A percentile compares a stretch with the other conserved stretches of the same genome.
These are phyloP conservation scores for Suillus brevipes DNA, from an alignment of 768 basidiomycete genomes.

Conservation along the genomic window DNA sequence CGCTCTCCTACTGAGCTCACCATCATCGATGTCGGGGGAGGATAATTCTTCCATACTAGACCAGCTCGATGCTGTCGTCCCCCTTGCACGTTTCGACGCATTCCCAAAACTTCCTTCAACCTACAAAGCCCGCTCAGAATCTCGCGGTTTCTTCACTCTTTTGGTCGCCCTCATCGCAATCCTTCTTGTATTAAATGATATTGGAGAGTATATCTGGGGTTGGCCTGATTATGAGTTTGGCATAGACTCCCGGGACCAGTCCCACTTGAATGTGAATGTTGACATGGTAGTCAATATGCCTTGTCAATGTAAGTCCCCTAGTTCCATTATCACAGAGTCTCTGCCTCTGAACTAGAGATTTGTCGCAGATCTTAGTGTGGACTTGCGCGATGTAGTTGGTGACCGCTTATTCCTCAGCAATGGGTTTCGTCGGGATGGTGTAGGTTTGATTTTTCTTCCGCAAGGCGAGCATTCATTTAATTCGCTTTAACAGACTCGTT, in stretches of 20 bases:
- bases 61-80: constrained; percentile 62
- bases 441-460: constrained; percentile 34
- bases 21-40: constrained; percentile 12
- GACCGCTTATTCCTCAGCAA: constrained; percentile 84
- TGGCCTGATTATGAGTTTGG: constrained; percentile 90
- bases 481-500: constrained; percentile 53
- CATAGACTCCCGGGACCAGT: constrained; percentile 65
- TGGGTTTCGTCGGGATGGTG: constrained; percentile 83
- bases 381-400: constrained; percentile 90
- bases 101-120: constrained; percentile 83
- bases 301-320: constrained; percentile 71
- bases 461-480: neutral
- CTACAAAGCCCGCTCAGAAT: constrained; percentile 78
- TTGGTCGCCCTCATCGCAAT: constrained; percentile 66
- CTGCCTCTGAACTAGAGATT: constrained; percentile 8
- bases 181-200: constrained; percentile 81
- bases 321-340: neutral
- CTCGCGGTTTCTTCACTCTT: constrained; percentile 79
- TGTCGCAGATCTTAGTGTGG: constrained; percentile 73
- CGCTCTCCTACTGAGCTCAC: constrained; percentile 11
- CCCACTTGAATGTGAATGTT: constrained; percentile 81
- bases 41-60: constrained; percentile 46
- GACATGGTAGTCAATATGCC: constrained; percentile 94
- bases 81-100: constrained; percentile 78
- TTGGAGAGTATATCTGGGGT: constrained; percentile 91